Evolutionary conservation across 2,329 filamentous ascomycete species (phyloP).

Genomic region (Arthroderma sp.): DNA sequence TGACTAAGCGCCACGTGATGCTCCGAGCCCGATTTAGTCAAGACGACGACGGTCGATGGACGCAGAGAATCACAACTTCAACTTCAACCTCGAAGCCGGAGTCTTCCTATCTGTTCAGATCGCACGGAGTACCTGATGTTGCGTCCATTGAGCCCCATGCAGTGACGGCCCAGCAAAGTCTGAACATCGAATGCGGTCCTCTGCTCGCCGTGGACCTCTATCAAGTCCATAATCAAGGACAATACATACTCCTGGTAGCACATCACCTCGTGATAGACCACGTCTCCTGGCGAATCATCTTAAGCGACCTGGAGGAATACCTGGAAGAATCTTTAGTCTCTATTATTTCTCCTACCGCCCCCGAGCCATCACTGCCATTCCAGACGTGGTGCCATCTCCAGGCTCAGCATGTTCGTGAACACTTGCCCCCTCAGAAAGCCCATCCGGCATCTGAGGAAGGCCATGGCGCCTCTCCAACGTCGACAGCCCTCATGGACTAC

Average conservation of each 20-base stretch:
- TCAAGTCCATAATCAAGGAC: background rate
- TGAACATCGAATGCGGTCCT: conserved; percentile 22
- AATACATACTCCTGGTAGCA: conserved; percentile 9
- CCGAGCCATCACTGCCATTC: background rate
- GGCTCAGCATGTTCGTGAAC: no score
- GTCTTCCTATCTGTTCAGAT: no score
- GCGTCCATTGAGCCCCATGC: conserved; percentile 14
- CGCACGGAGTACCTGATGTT: conserved; percentile 16
- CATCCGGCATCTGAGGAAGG: no score
- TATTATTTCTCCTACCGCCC: no score
- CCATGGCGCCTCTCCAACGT: no score
- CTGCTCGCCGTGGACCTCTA: conserved; percentile 5
- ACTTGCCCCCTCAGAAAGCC: no score
- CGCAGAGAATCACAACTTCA: conserved; percentile 16
- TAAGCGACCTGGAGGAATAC: conserved; percentile 15
- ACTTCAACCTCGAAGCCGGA: no score
- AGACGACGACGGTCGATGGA: conserved; percentile 12
- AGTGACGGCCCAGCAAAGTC: conserved; percentile 19
- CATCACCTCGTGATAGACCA: conserved; percentile 17
- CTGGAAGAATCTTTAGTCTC: no score
- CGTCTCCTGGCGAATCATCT: conserved; percentile 18
- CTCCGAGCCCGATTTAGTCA: conserved; percentile 15
- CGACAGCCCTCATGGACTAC: no score
- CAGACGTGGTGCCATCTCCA: background rate
- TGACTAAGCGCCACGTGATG: conserved; percentile 14